Evolutionary conservation across 768 basidiomycete genomes (phyloP).

Genomic region (Termitomyces sp.): DNA sequence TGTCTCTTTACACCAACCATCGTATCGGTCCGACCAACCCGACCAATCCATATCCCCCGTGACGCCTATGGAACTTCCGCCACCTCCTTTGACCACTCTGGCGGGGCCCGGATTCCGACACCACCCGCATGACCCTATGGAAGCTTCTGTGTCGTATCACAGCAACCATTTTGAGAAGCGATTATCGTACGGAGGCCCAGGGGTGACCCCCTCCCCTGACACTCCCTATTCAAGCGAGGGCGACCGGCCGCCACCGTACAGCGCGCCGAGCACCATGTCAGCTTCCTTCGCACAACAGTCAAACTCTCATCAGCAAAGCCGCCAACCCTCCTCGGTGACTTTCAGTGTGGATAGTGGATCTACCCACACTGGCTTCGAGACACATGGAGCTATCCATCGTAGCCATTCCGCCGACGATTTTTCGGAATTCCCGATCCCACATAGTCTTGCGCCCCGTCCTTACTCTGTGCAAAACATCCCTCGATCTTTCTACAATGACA

Average conservation of each 20-base stretch:
- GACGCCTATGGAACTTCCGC: slow-evolving; percentile 35
- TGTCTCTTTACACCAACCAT: slow-evolving; percentile 32
- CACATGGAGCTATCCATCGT: slow-evolving; percentile 5
- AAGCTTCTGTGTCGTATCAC: slow-evolving; percentile 17
- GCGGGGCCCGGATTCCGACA: slow-evolving; percentile 25
- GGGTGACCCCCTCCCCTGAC: slow-evolving; percentile 11
- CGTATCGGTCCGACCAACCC: slow-evolving; percentile 26
- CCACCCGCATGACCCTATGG: slow-evolving; percentile 15
- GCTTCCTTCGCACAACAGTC: slow-evolving; percentile 9
- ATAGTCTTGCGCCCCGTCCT: slow-evolving; percentile 22
- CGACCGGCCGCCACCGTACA: slow-evolving; percentile 18
- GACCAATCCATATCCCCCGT: slow-evolving; percentile 19
- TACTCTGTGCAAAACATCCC: slow-evolving; percentile 24
- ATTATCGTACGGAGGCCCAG: slow-evolving; percentile 15
- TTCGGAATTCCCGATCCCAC: slow-evolving; percentile 19
- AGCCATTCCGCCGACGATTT: slow-evolving; percentile 18
- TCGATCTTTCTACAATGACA: slow-evolving; percentile 21
- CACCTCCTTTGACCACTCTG: slow-evolving; percentile 32
- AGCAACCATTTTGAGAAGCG: slow-evolving; percentile 20
- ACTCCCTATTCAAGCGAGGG: slow-evolving; percentile 10
- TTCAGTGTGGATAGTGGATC: slow-evolving; percentile 5
- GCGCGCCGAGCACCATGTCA: slow-evolving; percentile 16
- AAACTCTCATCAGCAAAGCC: not conserved
- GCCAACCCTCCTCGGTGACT: slow-evolving; percentile 1
- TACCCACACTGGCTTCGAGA: slow-evolving; percentile 9